Evolutionary conservation across 768 basidiomycete genomes (phyloP), one percentile per base, ranked within the genome.

Genomic region (Rhodotorula taiwanensis): DNA sequence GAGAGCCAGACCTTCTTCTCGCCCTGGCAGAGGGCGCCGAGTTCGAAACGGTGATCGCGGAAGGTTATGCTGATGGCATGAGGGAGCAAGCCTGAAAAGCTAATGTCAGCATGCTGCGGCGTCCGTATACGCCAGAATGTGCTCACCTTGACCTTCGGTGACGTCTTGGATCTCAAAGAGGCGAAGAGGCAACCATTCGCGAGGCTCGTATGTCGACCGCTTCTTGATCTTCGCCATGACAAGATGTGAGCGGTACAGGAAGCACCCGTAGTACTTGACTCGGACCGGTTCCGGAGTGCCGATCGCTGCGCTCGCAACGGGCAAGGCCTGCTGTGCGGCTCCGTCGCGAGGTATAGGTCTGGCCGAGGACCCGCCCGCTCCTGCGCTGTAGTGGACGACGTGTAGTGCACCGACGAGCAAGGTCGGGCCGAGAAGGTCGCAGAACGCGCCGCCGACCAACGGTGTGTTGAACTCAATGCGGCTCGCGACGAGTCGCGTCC

Each of bases 1-100:
- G 78, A 77, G 58, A 92, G 77, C 94, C 94, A 98, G n/a, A 87
- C 78, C 31, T 83, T 82, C 77, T 90, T 93, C 76, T 98, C 94
- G 79, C 81, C 71, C 78, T 73, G 81, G 74, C 91, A 93, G 21
- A 89, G 83, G 0, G 89, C 88, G 11, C 89, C 89, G 34, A 97
- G 77, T 73, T 95, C 91, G 70, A 94, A 87, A 61, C 83, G 81
- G 72, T 88, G 85, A 10, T 85, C 84, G 56, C 80, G 80, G 48
- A 80, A 81, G 15, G 80, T 82, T 21, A 95, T 77, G 53, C 87
- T 84, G 76, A 97, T 88, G 48, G 86, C 86, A 72, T 84, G 86
- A 18, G 91, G 86, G 11, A 97, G 78, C 67, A 86, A 79, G 49
- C 84, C 92, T 95, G 58, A 1, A 21, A 34, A 5, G 34, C 42